Evolutionary conservation across 495 filamentous ascomycete genomes (phyloP), one percentile per base, ranked within the genome.

Genomic region (Acidiella bohemica): DNA sequence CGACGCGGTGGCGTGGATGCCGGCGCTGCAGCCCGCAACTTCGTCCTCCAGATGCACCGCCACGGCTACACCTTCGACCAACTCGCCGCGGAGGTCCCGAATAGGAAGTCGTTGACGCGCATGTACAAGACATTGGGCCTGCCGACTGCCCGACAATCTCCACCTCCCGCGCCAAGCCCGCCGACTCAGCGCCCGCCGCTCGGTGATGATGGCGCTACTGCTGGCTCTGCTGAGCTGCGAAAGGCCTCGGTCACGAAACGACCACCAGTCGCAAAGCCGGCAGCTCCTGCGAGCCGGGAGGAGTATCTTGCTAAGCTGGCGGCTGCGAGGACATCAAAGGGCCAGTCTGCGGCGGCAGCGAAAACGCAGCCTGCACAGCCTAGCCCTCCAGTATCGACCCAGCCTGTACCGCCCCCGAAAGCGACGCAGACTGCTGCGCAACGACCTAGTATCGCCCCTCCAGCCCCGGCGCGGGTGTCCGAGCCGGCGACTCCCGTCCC

Each of bases 11-110:
- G n/a, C n/a, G n/a, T n/a, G n/a, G n/a, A 25, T 22, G 37, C n/a
- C 14, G 39, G 34, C 4, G 31, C 36, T 11, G 13, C 36, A 12
- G 36, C 42, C 16, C 10, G 18, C 19, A 13, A n/a, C 2, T 50
- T 50, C 27, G 42, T 50, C 1, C 22, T 28, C 2, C 23, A 37
- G 22, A 46, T 50, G 47, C 25, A 44, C 26, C 31, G 38, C 6
- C 36, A 42, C 12, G 47, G 47, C 16, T 41, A 46, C 29, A 46
- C 42, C 13, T 50, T 50, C 32, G 47, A 50, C 5, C 30, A 45
- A 26, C 42, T 50, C 14, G 42, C 33, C 1, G 8, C 16, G 7
- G 36, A 50, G 32, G 17, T 49, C n/a, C 22, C 23, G 4, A 40
- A 44, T 32, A 19, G 14, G 5, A 45, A 30, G 27, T 34, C 46